Evolutionary conservation across 78 protist species (phyloP).

Genomic region (Dictyostelium brefeldianum): DNA sequence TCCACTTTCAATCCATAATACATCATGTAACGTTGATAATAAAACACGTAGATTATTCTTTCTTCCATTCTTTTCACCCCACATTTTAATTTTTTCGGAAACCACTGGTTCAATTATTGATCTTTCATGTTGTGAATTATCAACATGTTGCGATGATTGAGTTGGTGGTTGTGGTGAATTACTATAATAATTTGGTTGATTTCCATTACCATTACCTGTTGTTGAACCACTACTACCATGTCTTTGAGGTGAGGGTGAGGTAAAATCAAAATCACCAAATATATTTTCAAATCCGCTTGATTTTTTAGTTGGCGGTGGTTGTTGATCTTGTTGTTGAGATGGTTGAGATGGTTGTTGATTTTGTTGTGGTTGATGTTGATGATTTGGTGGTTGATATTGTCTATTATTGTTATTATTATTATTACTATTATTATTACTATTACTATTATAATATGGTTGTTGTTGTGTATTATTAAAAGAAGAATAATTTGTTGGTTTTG

Average conservation of each 20-base stretch:
- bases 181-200: neutral
- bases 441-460: neutral
- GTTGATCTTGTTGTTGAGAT: conserved; percentile 9
- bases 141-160: conserved; percentile 41
- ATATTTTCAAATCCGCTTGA: conserved; percentile 70
- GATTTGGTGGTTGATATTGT: neutral
- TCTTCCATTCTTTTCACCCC: conserved; percentile 70
- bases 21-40: conserved; percentile 74
- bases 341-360: conserved; percentile 3
- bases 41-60: conserved; percentile 66
- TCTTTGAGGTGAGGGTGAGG: conserved; percentile 36
- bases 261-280: conserved; percentile 80
- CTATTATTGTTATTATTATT: conserved; percentile 1
- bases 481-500: neutral
- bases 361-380: conserved; percentile 15
- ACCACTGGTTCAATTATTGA: conserved; percentile 47
- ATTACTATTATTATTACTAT: neutral
- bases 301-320: conserved; percentile 5
- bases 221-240: neutral
- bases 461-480: conserved; percentile 32
- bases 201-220: neutral
- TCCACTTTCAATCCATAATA: conserved; percentile 85
- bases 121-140: conserved; percentile 40
- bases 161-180: neutral
- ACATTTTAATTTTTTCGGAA: conserved; percentile 21